Evolutionary conservation across 176 grass and related monocot species (phyloP).

Genomic region (Raddia guianensis): DNA sequence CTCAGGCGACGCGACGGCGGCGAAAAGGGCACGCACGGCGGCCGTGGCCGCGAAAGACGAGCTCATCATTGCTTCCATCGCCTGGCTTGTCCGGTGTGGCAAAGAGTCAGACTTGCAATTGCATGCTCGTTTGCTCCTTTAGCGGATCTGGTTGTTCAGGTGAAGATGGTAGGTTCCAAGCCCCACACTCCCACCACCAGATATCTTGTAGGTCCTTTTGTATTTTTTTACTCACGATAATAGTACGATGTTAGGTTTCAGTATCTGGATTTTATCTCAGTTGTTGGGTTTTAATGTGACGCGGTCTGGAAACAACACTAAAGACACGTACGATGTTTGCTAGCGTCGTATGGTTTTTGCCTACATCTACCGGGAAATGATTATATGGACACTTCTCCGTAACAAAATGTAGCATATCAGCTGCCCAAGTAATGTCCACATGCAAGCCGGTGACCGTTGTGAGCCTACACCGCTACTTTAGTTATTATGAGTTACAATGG

Average conservation of each 20-base stretch:
- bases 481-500: too few relatives aligned
- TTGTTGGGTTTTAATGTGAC: too few relatives aligned
- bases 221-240: not conserved
- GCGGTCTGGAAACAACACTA: too few relatives aligned
- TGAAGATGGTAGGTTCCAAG: not conserved
- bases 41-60: not conserved
- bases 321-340: too few relatives aligned
- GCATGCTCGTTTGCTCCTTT: too few relatives aligned
- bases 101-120: constrained; percentile 18
- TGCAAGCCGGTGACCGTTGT: too few relatives aligned
- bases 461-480: too few relatives aligned
- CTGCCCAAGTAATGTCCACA: too few relatives aligned
- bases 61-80: constrained; percentile 2
- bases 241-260: not conserved
- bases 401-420: too few relatives aligned
- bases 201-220: not conserved
- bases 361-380: too few relatives aligned
- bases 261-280: not conserved
- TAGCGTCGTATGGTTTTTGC: too few relatives aligned
- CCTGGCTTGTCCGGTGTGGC: not conserved
- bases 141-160: not conserved
- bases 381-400: too few relatives aligned
- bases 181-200: not conserved
- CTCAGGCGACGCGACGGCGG: constrained; percentile 18
- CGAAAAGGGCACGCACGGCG: not conserved